Conservation (phyloP, 1,139 yeast genomes). For the Yamadazyma siamensis region DNA sequence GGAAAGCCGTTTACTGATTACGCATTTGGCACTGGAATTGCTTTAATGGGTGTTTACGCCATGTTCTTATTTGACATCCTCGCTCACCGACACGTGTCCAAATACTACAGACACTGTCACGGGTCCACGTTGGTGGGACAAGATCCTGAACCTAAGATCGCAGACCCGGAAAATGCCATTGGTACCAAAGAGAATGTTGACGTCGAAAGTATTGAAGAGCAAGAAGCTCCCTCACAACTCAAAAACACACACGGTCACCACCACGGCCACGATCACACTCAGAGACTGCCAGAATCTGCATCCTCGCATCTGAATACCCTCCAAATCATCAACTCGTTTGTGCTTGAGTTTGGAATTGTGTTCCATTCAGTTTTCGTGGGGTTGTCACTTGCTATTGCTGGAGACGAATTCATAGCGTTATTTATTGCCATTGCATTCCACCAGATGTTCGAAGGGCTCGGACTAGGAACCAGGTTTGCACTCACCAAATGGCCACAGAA, state of each 20-base stretch:
- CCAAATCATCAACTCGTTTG: conserved; percentile 23
- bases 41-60: conserved; percentile 28
- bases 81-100: conserved; percentile 21
- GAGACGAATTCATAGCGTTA: conserved; percentile 31
- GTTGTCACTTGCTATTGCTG: conserved; percentile 37
- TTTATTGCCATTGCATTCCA: conserved; percentile 37
- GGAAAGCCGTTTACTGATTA: conserved; percentile 27
- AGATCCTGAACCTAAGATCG: not conserved
- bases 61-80: conserved; percentile 30
- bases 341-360: conserved; percentile 38
- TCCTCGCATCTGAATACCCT: conserved; percentile 6
- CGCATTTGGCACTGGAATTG: conserved; percentile 34
- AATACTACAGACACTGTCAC: not conserved
- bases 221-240: too few species aligned
- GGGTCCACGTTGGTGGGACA: not conserved
- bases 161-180: not conserved
- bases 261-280: too few species aligned
- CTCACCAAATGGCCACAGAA: conserved; percentile 32
- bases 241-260: too few species aligned
- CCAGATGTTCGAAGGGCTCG: conserved; percentile 40
- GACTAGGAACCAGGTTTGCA: conserved; percentile 39
- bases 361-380: conserved; percentile 42
- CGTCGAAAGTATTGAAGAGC: not conserved
- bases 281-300: too few species aligned
- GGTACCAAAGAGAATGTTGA: not conserved